Percentiles rank a stretch among this genome's conserved stretches.
These are phyloP conservation scores for Ophiognomonia clavigignenti-juglandacearum DNA, from an alignment of 2,329 filamentous ascomycete genomes.

Conservation along the genomic window DNA sequence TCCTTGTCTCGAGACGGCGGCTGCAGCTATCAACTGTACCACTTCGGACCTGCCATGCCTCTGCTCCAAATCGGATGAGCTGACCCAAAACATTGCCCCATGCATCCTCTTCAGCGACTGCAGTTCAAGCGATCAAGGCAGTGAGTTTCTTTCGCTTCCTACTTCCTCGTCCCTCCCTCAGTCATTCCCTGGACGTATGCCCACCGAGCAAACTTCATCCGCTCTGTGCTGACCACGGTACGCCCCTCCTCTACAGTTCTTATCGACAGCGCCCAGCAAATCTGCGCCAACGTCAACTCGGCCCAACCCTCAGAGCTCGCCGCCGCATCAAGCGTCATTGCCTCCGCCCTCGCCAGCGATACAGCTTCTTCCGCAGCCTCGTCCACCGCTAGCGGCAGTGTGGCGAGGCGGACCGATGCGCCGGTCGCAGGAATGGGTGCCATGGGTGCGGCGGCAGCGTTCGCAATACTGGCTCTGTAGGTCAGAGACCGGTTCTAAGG, in stretches of 20 bases:
- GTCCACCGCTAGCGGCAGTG: constrained; percentile 4
- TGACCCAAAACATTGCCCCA: constrained; percentile 16
- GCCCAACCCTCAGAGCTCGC: constrained; percentile 6
- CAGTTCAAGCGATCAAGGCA: constrained; percentile 3
- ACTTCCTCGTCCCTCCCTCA: no score
- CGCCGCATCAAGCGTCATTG: constrained; percentile 12
- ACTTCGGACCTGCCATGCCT: constrained; percentile 22
- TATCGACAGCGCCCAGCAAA: background rate
- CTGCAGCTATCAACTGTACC: constrained; percentile 18
- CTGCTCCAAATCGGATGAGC: constrained; percentile 14
- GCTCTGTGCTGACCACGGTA: no score
- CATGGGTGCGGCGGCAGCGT: constrained; percentile 11
- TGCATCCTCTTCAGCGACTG: constrained; percentile 16
- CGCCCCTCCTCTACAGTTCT: constrained; percentile 2
- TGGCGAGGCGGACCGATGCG: background rate
- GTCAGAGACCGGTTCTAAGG: background rate
- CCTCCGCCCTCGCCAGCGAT: constrained; percentile 6
- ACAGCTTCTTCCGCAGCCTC: background rate
- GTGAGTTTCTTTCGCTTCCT: constrained; percentile 2
- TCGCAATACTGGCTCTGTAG: constrained; percentile 12
- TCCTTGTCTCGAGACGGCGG: constrained; percentile 18
- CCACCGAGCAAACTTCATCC: background rate
- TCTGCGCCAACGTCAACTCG: constrained; percentile 10
- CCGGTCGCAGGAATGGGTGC: constrained; percentile 10
- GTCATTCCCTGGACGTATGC: no score